A percentile compares a stretch with the other conserved stretches of the same genome.
phyloP scores from a whole-genome alignment of 345 rosid species.

The Reutealis trisperma region DNA sequence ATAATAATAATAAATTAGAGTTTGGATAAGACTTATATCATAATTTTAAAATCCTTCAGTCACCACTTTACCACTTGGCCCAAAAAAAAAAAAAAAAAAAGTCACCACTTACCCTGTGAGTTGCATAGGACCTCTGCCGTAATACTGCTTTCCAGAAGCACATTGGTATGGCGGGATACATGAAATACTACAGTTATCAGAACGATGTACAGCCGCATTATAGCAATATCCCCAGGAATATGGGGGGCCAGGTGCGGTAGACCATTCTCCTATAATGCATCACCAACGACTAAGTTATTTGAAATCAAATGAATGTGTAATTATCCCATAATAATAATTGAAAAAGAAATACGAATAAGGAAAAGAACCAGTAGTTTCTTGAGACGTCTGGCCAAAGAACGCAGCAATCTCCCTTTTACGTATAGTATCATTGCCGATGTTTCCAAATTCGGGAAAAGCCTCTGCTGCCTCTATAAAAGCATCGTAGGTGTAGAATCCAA shows the following conservation, averaged over 20 bases:
- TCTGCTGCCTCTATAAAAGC: neutral
- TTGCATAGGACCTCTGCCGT: constrained; percentile 16
- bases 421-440: neutral
- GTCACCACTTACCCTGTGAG: neutral
- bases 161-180: too few species aligned
- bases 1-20: too few species aligned
- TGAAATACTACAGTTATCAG: too few species aligned
- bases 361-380: neutral
- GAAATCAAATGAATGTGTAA: too few species aligned
- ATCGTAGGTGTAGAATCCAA: neutral
- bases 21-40: too few species aligned
- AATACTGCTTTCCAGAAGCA: constrained; percentile 7
- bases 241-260: too few species aligned
- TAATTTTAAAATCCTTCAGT: too few species aligned
- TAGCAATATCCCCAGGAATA: constrained; percentile 18
- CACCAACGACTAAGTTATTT: too few species aligned
- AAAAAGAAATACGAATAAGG: neutral
- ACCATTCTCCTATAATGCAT: constrained; percentile 1
- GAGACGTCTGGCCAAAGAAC: constrained; percentile 1
- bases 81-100: too few species aligned
- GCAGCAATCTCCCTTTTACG: constrained; percentile 3
- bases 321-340: too few species aligned
- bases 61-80: too few species aligned
- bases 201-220: too few species aligned
- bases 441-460: neutral